These are phyloP conservation scores for Blastocystis sp. DNA, from an alignment of 352 stramenopile species.

Conservation along the genomic window DNA sequence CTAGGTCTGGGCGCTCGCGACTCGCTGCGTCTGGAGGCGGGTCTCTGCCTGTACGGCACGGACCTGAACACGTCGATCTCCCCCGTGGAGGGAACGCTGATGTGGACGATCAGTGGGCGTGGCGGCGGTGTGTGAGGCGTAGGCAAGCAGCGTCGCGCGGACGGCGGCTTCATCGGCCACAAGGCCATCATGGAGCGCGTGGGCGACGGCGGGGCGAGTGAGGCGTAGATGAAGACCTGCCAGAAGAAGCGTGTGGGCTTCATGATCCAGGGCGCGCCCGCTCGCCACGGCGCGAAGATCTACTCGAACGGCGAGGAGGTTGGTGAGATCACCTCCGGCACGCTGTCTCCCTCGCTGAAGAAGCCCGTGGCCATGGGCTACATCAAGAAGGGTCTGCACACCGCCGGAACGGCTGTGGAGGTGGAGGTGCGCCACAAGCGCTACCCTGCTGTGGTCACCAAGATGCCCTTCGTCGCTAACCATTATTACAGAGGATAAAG, in stretches of 20 bases:
- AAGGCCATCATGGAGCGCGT: conserved; percentile 89
- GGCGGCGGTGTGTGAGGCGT: not conserved
- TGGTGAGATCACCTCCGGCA: conserved; percentile 90
- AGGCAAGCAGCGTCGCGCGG: conserved; percentile 76
- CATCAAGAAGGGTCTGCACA: conserved; percentile 84
- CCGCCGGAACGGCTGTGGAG: conserved; percentile 86
- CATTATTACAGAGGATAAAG: conserved; percentile 85
- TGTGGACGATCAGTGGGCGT: conserved; percentile 84
- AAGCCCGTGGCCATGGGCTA: conserved; percentile 96
- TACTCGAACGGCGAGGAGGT: conserved; percentile 74
- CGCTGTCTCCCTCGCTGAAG: conserved; percentile 90
- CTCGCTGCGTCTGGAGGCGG: conserved; percentile 91
- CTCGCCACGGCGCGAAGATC: conserved; percentile 78
- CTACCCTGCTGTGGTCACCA: conserved; percentile 85
- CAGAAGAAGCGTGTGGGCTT: conserved; percentile 90
- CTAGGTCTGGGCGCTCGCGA: conserved; percentile 90
- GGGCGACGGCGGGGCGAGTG: conserved; percentile 86
- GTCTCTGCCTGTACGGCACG: conserved; percentile 95
- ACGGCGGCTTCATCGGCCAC: conserved; percentile 88
- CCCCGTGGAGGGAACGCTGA: conserved; percentile 87
- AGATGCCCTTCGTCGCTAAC: conserved; percentile 95
- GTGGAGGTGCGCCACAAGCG: conserved; percentile 90
- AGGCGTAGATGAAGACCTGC: conserved; percentile 86
- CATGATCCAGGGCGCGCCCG: conserved; percentile 87
- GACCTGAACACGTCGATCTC: conserved; percentile 91